Base-by-base conservation (phyloP, 495 filamentous ascomycete genomes). In the Penicillium steckii region DNA sequence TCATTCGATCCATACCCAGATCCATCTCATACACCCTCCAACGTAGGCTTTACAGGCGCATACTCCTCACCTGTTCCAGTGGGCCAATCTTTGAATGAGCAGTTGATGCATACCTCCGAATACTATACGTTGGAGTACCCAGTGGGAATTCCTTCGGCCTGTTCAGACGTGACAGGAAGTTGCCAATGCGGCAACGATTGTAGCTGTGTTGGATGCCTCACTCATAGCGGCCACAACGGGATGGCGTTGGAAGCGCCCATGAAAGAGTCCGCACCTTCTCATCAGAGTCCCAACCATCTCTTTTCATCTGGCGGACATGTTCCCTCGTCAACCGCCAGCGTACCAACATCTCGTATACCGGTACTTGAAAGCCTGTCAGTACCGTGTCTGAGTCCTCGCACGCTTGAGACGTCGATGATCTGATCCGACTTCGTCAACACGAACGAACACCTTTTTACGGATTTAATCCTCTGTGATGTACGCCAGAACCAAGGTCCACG, bases 131-230 rank as follows among this genome's bases (percentile, higher is more conserved):
- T 80, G 54, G 70, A 74, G 48, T 80, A 78, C 48, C 66, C 76
- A 1, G 67, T 76, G 19, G 67, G 68, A 12, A 44, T 73, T 26
- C 70, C 69, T n/a, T 62, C 48, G 25, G 51, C 64, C 10, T 79
- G 78, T 46, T 68, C 74, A 6, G 64, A 77, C 49, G 46, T 68
- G 15, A 73, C 67, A n/a, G 76, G 72, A 8, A 75, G 64, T 25
- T 81, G 78, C 48, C 71, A 69, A 48, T 81, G 78, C 33, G 76
- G 76, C 22, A 72, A 67, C 43, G 73, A 74, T 27, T 81, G 78
- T 52, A 68, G 52, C 49, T 81, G 78, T 48, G 50, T 74, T n/a
- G 78, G 78, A 9, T 80, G 77, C 50, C 64, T 77, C 8, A 78
- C 75, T 3, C 78, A 81, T 47, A 70, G 60, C 38, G 77, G 76